Base-by-base conservation (phyloP, 1,139 yeast species). In the Geotrichum europaeum region DNA sequence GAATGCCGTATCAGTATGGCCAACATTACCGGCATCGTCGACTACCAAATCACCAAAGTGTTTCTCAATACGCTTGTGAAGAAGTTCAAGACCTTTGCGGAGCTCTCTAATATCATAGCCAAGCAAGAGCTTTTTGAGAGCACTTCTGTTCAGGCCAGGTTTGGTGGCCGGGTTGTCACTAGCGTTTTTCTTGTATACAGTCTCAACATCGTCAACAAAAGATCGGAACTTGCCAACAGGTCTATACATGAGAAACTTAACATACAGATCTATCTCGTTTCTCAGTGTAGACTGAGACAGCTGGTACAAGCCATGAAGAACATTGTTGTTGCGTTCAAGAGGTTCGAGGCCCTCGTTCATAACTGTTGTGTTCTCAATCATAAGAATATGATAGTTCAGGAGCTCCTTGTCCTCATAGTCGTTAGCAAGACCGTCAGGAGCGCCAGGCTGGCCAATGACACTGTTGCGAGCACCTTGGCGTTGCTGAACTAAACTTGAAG, bases 171-270 rank as follows among this genome's bases (percentile, higher is more conserved):
- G 84, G 61, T 79, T 78, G n/a, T 76, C 76, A 2, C 64, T 65
- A 1, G 71, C 72, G 52, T 74, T 73, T 59, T 73, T 74, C 51
- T 79, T 77, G 5, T 79, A 71, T 30, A 84, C 72, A 1, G 81
- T 79, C 60, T 85, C 86, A 56, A 87, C 83, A 53, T 85, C 89
- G 54, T 80, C 80, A 4, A 90, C 82, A 70, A 88, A 86, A 36
- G 84, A 85, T 45, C 81, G 76, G 60, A 88, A 73, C 69, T 84
- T 86, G 5, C 90, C 95, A 70, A 89, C 74, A 30, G 84, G 80
- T 61, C 81, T 80, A 66, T 79, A 79, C 65, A 86, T 76, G 10
- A 85, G 78, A 58, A 75, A 76, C 36, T 73, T 75, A 58, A 87
- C 83, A 59, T 86, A 84, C 3, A 72, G 65, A 5, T 76, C 78